Evolutionary conservation across 73 alveolate genomes (phyloP), one percentile per base, ranked within the genome.

Genomic region (Symbiodinium pilosum): DNA sequence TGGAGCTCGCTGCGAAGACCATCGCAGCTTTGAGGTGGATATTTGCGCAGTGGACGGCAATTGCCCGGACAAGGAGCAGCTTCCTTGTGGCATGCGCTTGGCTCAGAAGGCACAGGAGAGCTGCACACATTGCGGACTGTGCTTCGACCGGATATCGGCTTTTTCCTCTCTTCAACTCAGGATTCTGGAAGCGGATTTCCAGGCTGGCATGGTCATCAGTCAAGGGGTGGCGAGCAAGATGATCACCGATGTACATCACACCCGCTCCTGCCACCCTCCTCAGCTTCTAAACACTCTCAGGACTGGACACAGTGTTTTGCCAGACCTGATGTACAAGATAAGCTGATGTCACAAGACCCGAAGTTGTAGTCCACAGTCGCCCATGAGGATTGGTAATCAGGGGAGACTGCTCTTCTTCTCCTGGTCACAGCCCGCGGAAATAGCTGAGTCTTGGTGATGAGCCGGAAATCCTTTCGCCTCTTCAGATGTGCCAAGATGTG

Each of bases 1-100:
- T 40, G n/a, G n/a, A n/a, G 88, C 64, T 51, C 38, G 71, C 16
- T 91, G 96, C 87, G 47, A 69, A 21, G 96, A 91, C 52, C 77
- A 64, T 68, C 75, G 96, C 51, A 91, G 96, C 96, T 91, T 91
- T 64, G 71, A 71, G 34, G 96, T 91, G 87, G 96, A 91, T 39
- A 40, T 91, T 8, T 91, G 96, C 52, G 44, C 68, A 2, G 96
- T 68, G 47, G 36, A 32, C 24, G 87, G 88, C 16, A 91, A 91
- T 30, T 91, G 96, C n/a, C 96, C 96, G 38, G 96, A 91, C 75
- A 64, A n/a, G 3, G 52, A 69, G 26, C 36, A 43, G 40, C 83
- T 91, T 84, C 96, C 96, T 14, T 91, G 96, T 32, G 96, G 96
- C 83, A 91, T 91, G 96, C 26, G 54, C 24, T 81, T 40, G 54